Evolutionary conservation across 306 rosid species (phyloP), one percentile per base, ranked within the genome.

Genomic region (Vigna mungo): DNA sequence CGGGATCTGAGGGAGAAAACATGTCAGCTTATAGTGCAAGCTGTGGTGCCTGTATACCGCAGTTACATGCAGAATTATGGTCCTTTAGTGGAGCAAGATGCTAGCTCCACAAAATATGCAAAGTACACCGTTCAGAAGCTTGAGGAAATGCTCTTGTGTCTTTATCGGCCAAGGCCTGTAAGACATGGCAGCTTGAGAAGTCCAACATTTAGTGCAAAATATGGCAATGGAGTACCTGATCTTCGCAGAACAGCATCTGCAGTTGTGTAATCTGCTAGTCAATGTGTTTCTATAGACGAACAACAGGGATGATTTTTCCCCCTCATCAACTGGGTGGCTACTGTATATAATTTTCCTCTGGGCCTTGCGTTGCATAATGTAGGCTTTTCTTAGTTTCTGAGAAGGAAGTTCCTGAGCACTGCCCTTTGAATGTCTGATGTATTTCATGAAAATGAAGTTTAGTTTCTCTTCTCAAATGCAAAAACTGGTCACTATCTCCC

Each of bases 1-100:
- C 89, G 83, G 52, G 98, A 96, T 76, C 82, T 96, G n/a, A 84
- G 99, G 71, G 98, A 91, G 89, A 93, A 82, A 88, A 91, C 96
- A 1, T 93, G 97, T 83, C 98, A 89, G 80, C 88, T 84, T 44
- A 91, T 92, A 76, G 98, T 96, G 80, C 99, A 96, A 84, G 87
- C 98, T 0, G 92, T 96, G 67, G 97, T 96, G 74, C 99, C 99
- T 53, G 97, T 96, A 49, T 96, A 96, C 79, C 89, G 99, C 73
- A 96, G 99, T 86, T 96, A 89, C 87, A 96, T 96, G 99, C 99
- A 96, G 83, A 96, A 92, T 70, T 96, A 96, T 53, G 99, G 99
- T 23, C 97, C 99, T 67, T 87, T 96, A 85, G 99, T 96, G 30
- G 98, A 96, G 90, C 97, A 92, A 88, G 99, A 96, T 2, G 69